Evolutionary conservation across 2,329 filamentous ascomycete genomes (phyloP), one percentile per base, ranked within the genome.

Genomic region (Trichoderma atrobrunneum): DNA sequence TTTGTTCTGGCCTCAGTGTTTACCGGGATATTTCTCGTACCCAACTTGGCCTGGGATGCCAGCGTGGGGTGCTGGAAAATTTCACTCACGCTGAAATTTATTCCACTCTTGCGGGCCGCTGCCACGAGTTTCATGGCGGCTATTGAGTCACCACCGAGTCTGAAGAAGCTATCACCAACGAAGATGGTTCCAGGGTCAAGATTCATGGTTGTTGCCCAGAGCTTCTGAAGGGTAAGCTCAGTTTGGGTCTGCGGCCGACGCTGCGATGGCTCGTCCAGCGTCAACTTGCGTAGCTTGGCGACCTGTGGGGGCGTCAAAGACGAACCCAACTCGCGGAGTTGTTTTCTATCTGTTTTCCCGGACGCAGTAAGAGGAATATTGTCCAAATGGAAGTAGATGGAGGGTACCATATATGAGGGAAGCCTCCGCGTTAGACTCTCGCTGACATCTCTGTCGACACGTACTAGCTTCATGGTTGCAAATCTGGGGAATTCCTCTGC

Each of bases 351-450:
- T 11, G 54, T 36, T 24, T 69, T 69, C 30, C 65, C 51, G 14
- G 65, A 30, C 18, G 54, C 21, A 11, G 65, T 69, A 32, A 59
- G 16, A 2, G 65, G 65, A 28, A 60, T 21, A 34, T 32, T 16
- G 10, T 16, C 18, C 21, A 74, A 70, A 3, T 57, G 68, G 18
- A 75, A 57, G 24, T 68, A 74, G 6, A 66, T 62, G 7, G 74
- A 65, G 0, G 74, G 74, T 3, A 75, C 48, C 63, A 73, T 73
- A 62, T 73, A 72, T n/a, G 63, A 32, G 5, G 73, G 68, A 11
- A 68, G 28, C 28, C 28, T 30, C 28, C 28, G 28, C 28, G 28
- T 30, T 30, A 30, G 28, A 30, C 28, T 30, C 28, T 30, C 28
- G 28, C 28, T 30, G 28, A 30, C 28, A 30, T 30, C 28, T 30